A percentile compares a stretch with the other conserved stretches of the same genome.
phyloP scores from a whole-genome alignment of 2,329 filamentous ascomycete genomes.

The Sporothrix inflata region DNA sequence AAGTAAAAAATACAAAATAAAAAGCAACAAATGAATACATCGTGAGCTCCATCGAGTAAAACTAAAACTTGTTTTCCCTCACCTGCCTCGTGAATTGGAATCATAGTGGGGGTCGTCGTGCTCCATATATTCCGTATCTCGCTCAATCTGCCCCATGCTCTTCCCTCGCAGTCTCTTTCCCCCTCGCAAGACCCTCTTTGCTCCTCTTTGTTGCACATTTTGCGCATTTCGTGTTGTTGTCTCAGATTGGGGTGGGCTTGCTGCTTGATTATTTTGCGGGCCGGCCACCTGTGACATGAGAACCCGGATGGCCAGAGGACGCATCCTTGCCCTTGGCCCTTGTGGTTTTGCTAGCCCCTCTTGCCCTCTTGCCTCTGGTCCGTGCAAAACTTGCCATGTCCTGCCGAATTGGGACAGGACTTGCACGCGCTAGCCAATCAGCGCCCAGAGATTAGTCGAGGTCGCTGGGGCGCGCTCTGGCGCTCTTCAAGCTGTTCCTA shows the following conservation, averaged over 20 bases:
- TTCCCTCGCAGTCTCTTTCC: background rate
- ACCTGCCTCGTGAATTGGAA: background rate
- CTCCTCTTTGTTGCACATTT: background rate
- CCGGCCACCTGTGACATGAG: background rate
- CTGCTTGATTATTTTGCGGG: background rate
- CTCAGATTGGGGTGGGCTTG: background rate
- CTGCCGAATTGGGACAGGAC: slow-evolving; percentile 21
- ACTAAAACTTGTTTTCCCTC: background rate
- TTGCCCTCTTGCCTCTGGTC: background rate
- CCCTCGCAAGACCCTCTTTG: background rate
- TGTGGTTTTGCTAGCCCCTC: background rate
- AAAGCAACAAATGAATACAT: background rate
- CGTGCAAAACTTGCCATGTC: slow-evolving; percentile 1
- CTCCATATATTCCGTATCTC: background rate
- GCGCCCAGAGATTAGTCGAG: background rate
- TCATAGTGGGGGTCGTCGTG: background rate
- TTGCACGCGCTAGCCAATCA: slow-evolving; percentile 20
- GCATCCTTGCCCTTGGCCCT: no score
- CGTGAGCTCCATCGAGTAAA: background rate
- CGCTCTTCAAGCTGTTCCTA: no score
- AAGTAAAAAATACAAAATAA: background rate
- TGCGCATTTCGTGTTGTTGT: background rate
- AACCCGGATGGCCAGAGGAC: slow-evolving; percentile 29
- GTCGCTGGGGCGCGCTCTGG: no score
- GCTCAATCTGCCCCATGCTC: background rate